Evolutionary conservation across 225 moss, liverwort and hornwort genomes (phyloP), one percentile per base, ranked within the genome.

Genomic region (Sphagnum contortum): DNA sequence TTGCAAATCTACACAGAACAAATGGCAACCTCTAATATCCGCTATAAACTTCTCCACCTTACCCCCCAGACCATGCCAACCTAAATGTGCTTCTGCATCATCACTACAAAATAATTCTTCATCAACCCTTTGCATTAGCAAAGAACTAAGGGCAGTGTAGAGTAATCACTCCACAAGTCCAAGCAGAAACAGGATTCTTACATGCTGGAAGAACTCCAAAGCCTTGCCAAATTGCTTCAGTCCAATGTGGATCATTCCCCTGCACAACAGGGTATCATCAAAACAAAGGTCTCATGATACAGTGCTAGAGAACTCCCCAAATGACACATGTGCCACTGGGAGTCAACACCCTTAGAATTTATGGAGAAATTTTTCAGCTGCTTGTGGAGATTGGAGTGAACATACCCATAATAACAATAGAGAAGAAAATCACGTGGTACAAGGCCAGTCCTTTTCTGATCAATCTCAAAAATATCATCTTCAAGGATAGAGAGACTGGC

Each of bases 391-490:
- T 8, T 9, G 29, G 50, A 45, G 51, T 52, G 13, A 68, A 50
- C 62, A 62, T 87, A 96, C 96, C 98, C 98, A 70, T 98, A 98
- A 66, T 93, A 98, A 73, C 98, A 98, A 70, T 98, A 93, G 63
- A 98, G 69, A 64, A 98, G 93, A 66, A 98, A 98, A 68, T 98
- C 98, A 54, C 93, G 87, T 58, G 93, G 90, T 58, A 88, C 77
- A 71, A 98, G 87, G 45, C 89, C 87, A 45, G 98, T 93, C 77
- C 80, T 91, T 62, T 89, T 98, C 59, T 91, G 93, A 75, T 98
- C 98, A 68, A 98, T 93, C 75, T 98, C 98, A 63, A 98, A 98
- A 62, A 98, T 98, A 55, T 98, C 98, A 56, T 93, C 93, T 77
- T 93, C 98, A 75, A 98, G 78, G 47, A 98, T 71, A 64, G 66